Conservation (phyloP, 495 filamentous ascomycete species). For the Neurospora hispaniola region DNA sequence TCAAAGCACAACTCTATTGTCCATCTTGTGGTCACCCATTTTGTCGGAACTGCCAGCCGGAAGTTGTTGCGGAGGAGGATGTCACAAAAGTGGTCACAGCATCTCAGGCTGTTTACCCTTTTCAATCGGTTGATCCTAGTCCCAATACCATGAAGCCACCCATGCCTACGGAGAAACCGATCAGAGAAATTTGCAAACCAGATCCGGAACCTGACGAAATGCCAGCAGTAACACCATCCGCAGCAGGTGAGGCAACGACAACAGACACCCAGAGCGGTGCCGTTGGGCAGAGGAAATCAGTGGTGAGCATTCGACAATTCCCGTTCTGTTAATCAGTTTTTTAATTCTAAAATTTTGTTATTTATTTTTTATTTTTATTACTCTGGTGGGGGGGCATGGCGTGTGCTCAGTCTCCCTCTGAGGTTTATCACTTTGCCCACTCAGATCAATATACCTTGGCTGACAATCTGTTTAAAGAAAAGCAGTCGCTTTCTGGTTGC, state of each 20-base stretch:
- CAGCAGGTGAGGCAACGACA: not conserved
- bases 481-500: slow-evolving; percentile 19
- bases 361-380: too few species aligned
- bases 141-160: not conserved
- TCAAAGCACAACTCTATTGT: slow-evolving; percentile 24
- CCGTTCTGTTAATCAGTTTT: not conserved
- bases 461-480: slow-evolving; percentile 2
- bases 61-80: slow-evolving; percentile 11
- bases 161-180: not conserved
- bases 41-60: slow-evolving; percentile 22
- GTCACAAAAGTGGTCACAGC: slow-evolving; percentile 3
- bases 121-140: not conserved
- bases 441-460: not conserved
- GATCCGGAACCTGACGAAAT: not conserved
- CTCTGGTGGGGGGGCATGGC: not conserved
- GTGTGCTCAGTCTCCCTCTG: not conserved
- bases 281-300: slow-evolving; percentile 7
- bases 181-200: not conserved
- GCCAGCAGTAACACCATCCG: not conserved
- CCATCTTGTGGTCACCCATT: slow-evolving; percentile 28
- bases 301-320: slow-evolving; percentile 6
- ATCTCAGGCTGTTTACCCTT: not conserved
- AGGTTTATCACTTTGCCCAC: not conserved
- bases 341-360: not conserved
- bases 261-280: not conserved